phyloP scores from a whole-genome alignment of 139 green algal species.

The Chloropicon primus region DNA sequence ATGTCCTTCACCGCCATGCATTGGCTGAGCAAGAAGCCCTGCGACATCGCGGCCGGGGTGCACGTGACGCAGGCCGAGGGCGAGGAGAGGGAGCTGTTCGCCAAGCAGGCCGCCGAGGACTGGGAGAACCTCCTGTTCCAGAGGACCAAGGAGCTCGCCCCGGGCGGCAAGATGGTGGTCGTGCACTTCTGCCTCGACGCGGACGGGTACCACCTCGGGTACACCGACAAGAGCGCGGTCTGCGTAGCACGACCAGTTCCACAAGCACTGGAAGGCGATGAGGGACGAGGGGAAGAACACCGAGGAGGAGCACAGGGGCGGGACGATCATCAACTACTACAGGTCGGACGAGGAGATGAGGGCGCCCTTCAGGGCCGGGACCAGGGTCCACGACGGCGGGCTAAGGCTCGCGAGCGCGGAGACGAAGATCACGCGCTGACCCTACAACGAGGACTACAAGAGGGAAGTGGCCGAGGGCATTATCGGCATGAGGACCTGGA shows the following conservation, averaged over 20 bases:
- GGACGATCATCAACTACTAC: constrained; percentile 21
- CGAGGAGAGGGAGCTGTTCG: background rate
- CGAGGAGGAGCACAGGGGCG: constrained; percentile 9
- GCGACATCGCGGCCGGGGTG: background rate
- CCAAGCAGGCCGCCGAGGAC: constrained; percentile 9
- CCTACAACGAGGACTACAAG: background rate
- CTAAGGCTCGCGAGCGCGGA: background rate
- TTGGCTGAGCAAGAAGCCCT: constrained; percentile 16
- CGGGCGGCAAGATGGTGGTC: constrained; percentile 11
- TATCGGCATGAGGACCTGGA: constrained; percentile 7
- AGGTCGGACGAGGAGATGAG: constrained; percentile 7
- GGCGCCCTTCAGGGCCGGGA: constrained; percentile 9
- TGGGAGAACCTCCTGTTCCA: constrained; percentile 7
- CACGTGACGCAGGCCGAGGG: constrained; percentile 9
- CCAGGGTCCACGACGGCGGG: background rate
- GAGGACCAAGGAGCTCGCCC: constrained; percentile 7
- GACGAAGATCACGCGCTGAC: background rate
- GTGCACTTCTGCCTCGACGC: constrained; percentile 13
- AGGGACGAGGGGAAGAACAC: constrained; percentile 11
- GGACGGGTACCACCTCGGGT: constrained; percentile 6
- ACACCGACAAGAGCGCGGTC: background rate
- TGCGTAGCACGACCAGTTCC: constrained; percentile 9
- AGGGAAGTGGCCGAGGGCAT: background rate
- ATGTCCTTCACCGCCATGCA: constrained; percentile 18
- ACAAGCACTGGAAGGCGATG: constrained; percentile 11